Evolutionary conservation across 495 filamentous ascomycete genomes (phyloP), one percentile per base, ranked within the genome.

Genomic region (Aspergillus cavernicola): DNA sequence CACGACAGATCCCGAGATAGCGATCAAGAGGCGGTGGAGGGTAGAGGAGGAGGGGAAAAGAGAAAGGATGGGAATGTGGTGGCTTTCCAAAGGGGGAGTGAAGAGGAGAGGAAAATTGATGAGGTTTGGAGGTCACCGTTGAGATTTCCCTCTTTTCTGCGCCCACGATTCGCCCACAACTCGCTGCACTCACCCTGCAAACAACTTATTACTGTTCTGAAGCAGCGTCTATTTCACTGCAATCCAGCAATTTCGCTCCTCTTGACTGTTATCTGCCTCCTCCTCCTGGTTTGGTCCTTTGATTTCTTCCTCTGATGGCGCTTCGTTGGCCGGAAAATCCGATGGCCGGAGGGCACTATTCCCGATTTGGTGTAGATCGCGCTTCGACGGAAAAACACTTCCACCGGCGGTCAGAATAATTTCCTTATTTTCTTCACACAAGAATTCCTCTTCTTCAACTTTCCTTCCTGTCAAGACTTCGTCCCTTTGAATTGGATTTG

Each of bases 381-480:
- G 65, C 67, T 66, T 16, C 47, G 52, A n/a, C 50, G 55, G 41
- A 15, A 12, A 23, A 53, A 58, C 56, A 33, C 55, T 58, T 60
- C 57, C 58, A 52, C 58, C 44, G 32, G 29, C 55, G 51, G 40
- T 45, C 32, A 16, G 35, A 20, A 38, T 29, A 20, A 11, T 31
- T 53, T 40, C 32, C 31, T 57, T 65, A 66, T 69, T 68, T 68
- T 67, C 56, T 64, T 58, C 61, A 48, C 51, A 62, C 45, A 42
- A 6, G 38, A 56, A 55, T 45, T 62, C 49, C 48, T 50, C 49
- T 35, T 49, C 46, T 43, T 48, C 35, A 41, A 33, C 26, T 32
- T 39, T 32, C 12, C 29, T 24, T 54, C 24, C 24, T 36, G 29
- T 9, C 31, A 36, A 15, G 31, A 47, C 4, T 33, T 38, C 15